These are phyloP conservation scores for Mycena galericulata DNA, from an alignment of 768 basidiomycete genomes.

Conservation along the genomic window DNA sequence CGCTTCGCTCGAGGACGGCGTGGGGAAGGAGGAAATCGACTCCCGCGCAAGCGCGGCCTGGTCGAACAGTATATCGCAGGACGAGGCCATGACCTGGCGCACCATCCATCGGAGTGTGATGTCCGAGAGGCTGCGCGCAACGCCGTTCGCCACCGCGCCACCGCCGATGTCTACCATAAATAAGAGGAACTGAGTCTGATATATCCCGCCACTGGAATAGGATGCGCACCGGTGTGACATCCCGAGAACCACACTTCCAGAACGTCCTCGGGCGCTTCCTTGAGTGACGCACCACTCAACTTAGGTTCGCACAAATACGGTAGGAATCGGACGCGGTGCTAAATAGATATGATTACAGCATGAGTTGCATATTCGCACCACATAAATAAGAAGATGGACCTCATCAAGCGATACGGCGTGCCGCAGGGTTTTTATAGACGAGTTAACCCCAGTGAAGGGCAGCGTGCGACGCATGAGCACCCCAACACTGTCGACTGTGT, in stretches of 20 bases:
- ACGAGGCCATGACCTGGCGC: constrained; percentile 66
- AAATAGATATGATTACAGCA: constrained; percentile 5
- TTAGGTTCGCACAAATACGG: constrained; percentile 30
- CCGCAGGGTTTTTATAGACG: constrained; percentile 74
- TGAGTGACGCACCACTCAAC: background rate
- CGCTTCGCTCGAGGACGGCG: background rate
- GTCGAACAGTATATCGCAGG: constrained; percentile 74
- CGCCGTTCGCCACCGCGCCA: constrained; percentile 61
- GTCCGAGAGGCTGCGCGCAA: constrained; percentile 61
- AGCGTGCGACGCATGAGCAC: constrained; percentile 67
- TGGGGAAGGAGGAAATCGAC: constrained; percentile 52
- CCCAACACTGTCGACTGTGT: constrained; percentile 85
- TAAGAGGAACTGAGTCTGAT: background rate
- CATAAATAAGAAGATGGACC: constrained; percentile 49
- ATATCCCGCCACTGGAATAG: constrained; percentile 6
- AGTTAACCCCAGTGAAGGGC: constrained; percentile 76
- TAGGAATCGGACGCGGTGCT: constrained; percentile 27
- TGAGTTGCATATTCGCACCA: background rate
- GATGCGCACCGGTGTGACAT: constrained; percentile 67
- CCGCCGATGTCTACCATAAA: constrained; percentile 74
- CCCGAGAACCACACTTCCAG: constrained; percentile 88
- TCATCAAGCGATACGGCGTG: constrained; percentile 86
- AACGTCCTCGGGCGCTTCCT: constrained; percentile 59
- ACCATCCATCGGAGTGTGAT: constrained; percentile 86
- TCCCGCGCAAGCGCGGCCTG: constrained; percentile 56